phyloP scores from a whole-genome alignment of 176 grass and related monocot species.

The Elaeis guineensis region DNA sequence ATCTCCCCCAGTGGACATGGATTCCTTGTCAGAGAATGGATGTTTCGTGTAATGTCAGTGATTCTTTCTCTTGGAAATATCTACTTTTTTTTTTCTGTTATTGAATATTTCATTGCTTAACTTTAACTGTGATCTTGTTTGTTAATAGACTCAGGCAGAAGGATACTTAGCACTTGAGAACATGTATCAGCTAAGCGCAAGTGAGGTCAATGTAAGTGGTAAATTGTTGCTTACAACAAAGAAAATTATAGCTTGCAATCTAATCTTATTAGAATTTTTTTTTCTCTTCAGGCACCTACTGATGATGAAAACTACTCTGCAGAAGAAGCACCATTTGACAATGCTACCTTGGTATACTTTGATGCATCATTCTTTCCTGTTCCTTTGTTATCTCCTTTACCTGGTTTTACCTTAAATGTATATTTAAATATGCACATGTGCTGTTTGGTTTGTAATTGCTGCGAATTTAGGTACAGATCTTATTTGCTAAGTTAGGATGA shows the following conservation, averaged over 20 bases:
- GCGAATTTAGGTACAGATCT: too few relatives aligned
- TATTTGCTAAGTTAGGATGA: too few relatives aligned
- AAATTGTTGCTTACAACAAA: slow-evolving; percentile 2
- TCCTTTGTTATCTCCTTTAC: neutral
- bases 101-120: too few relatives aligned
- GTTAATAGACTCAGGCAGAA: slow-evolving; percentile 23
- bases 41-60: slow-evolving; percentile 25
- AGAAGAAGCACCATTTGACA: slow-evolving; percentile 7
- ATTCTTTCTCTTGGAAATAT: neutral
- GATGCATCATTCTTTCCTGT: neutral
- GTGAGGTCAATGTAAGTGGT: slow-evolving; percentile 16
- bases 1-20: slow-evolving; percentile 65
- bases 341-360: slow-evolving; percentile 59
- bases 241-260: neutral
- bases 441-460: too few relatives aligned
- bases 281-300: slow-evolving; percentile 20
- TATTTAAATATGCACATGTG: too few relatives aligned
- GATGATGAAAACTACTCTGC: neutral
- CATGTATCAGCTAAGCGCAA: slow-evolving; percentile 7
- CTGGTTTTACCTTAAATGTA: too few relatives aligned
- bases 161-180: slow-evolving; percentile 65
- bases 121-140: neutral
- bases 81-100: too few relatives aligned
- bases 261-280: neutral
- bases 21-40: slow-evolving; percentile 36